Conservation (phyloP, 2,329 filamentous ascomycete species). For the Colletotrichum eremochloae region DNA sequence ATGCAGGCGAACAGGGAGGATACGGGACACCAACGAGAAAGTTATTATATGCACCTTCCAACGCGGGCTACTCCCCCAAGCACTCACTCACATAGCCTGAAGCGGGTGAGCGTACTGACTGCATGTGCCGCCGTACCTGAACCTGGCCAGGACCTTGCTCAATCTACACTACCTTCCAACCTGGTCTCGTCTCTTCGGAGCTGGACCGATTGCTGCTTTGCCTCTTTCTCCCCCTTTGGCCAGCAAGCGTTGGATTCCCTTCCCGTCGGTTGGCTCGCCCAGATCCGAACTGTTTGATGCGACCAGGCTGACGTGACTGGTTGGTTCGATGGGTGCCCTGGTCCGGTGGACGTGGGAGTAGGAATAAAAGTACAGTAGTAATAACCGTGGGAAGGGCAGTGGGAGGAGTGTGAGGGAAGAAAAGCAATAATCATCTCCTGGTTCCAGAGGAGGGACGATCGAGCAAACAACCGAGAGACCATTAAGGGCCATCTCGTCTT, state of each 20-base stretch:
- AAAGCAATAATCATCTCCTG: slow-evolving; percentile 43
- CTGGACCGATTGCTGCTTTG: slow-evolving; percentile 19
- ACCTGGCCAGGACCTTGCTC: slow-evolving; percentile 16
- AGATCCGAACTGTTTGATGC: neutral
- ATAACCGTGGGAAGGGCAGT: neutral
- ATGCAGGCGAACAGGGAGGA: neutral
- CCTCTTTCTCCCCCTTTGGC: slow-evolving; percentile 5
- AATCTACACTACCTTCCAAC: neutral
- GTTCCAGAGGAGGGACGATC: slow-evolving; percentile 28
- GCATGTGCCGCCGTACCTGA: slow-evolving; percentile 35
- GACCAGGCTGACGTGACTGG: neutral
- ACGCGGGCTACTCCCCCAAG: neutral
- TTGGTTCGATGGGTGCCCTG: slow-evolving; percentile 11
- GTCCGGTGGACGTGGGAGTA: neutral
- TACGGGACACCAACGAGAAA: neutral
- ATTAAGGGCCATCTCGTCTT: slow-evolving; percentile 31
- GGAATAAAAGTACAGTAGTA: neutral
- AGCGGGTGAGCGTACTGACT: slow-evolving; percentile 19
- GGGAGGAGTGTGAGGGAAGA: slow-evolving; percentile 22
- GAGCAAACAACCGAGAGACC: slow-evolving; percentile 39
- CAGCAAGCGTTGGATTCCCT: neutral
- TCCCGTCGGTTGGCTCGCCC: slow-evolving; percentile 9
- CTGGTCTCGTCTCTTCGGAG: slow-evolving; percentile 41
- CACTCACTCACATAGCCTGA: slow-evolving; percentile 12
- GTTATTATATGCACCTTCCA: neutral